phyloP scores from a whole-genome alignment of 345 rosid genomes.

The Cardiospermum halicacabum region DNA sequence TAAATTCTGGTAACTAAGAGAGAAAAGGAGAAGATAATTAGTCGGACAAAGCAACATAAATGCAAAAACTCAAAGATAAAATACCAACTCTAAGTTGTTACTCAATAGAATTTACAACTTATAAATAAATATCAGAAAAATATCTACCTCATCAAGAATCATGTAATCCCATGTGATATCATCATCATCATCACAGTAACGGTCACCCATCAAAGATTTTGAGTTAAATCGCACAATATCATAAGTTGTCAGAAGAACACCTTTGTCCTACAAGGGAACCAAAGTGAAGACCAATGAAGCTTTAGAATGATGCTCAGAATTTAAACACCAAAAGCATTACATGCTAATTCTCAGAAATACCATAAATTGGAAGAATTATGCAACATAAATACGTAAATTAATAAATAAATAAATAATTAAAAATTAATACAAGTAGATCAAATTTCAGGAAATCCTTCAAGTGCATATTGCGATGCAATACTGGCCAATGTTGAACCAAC shows the following conservation, averaged over 20 bases:
- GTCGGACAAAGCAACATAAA: not conserved
- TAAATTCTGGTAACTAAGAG: no score
- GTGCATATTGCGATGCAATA: not conserved
- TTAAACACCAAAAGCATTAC: not conserved
- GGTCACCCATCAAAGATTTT: conserved; percentile 57
- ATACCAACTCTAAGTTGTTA: not conserved
- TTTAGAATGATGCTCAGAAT: conserved; percentile 3
- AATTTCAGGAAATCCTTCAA: not conserved
- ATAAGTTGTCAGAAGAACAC: conserved; percentile 87
- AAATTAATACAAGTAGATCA: not conserved
- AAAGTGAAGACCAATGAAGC: conserved; percentile 5
- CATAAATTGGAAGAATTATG: not conserved
- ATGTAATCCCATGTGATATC: conserved; percentile 81
- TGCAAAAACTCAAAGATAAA: not conserved
- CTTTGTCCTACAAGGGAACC: conserved; percentile 58
- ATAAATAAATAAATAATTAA: no score
- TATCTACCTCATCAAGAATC: conserved; percentile 91
- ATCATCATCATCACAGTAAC: conserved; percentile 49
- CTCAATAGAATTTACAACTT: not conserved
- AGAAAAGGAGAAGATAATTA: not conserved
- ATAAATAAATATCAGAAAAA: not conserved
- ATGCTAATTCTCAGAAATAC: not conserved
- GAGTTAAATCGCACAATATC: conserved; percentile 88
- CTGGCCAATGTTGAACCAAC: not conserved
- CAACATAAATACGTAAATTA: no score